Conservation (phyloP, 768 basidiomycete genomes). For the Tricholoma saponaceum region DNA sequence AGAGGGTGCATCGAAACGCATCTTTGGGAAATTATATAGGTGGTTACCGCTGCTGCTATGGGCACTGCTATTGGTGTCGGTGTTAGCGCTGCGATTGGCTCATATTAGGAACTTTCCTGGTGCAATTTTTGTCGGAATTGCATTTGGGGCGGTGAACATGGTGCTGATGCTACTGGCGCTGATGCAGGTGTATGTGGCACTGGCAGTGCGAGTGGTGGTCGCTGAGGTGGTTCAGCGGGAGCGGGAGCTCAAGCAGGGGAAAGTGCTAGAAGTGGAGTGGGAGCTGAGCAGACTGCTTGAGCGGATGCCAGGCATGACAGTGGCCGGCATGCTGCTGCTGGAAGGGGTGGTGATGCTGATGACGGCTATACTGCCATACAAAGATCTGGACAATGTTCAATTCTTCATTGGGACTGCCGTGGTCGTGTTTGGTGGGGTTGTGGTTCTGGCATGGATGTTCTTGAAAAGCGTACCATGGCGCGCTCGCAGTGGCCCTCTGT, state of each 20-base stretch:
- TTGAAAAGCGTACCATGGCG: too few species aligned
- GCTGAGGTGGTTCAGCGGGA: background rate
- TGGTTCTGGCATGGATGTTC: too few species aligned
- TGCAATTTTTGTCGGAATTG: background rate
- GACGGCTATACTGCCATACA: too few species aligned
- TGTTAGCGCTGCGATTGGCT: background rate
- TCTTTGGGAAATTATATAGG: background rate
- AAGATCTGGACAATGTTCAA: too few species aligned
- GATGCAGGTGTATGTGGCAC: background rate
- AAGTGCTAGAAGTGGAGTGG: background rate
- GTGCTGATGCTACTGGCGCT: background rate
- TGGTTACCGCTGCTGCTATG: background rate
- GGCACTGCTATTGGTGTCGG: background rate
- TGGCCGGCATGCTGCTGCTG: too few species aligned
- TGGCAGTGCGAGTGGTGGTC: background rate
- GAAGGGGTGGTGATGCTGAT: too few species aligned
- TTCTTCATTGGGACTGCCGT: too few species aligned
- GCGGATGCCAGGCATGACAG: background rate
- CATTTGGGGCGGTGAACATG: background rate
- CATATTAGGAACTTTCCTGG: background rate
- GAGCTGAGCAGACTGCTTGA: background rate
- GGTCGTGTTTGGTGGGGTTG: too few species aligned
- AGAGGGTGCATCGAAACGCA: background rate
- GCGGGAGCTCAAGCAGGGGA: background rate
- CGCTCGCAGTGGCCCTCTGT: too few species aligned